Percentiles rank a stretch among this genome's conserved stretches.
Conservation (phyloP, 176 grass and related monocot species). For the Juncus effusus region DNA sequence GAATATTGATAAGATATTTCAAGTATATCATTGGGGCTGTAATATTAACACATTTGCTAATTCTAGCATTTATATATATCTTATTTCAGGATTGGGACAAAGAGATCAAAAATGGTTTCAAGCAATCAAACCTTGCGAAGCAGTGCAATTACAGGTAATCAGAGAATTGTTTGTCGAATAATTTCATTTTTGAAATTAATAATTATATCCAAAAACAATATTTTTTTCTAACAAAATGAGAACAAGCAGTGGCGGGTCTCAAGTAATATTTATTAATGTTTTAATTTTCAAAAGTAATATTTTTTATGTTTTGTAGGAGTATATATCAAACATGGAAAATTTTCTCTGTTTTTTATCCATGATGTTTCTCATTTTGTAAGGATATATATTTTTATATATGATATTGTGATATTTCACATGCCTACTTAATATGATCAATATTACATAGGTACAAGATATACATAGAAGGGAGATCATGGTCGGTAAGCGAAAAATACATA, state of each 20-base stretch:
- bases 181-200: no score
- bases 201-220: no score
- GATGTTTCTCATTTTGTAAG: not conserved
- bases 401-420: not conserved
- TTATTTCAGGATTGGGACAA: slow-evolving; percentile 43
- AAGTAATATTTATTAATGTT: not conserved
- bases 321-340: not conserved
- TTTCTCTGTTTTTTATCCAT: not conserved
- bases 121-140: slow-evolving; percentile 50
- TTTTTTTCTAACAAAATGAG: no score
- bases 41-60: not conserved
- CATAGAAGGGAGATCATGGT: slow-evolving; percentile 75
- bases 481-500: slow-evolving; percentile 88
- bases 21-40: not conserved
- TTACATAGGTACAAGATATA: slow-evolving; percentile 52
- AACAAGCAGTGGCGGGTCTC: no score
- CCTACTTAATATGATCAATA: not conserved
- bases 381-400: not conserved
- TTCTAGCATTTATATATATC: no score
- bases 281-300: not conserved
- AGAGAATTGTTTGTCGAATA: no score
- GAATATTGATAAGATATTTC: not conserved
- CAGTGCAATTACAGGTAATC: slow-evolving; percentile 59
- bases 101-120: slow-evolving; percentile 37
- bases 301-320: not conserved